Evolutionary conservation across 306 rosid species (phyloP).

Genomic region (Begonia peltatifolia): DNA sequence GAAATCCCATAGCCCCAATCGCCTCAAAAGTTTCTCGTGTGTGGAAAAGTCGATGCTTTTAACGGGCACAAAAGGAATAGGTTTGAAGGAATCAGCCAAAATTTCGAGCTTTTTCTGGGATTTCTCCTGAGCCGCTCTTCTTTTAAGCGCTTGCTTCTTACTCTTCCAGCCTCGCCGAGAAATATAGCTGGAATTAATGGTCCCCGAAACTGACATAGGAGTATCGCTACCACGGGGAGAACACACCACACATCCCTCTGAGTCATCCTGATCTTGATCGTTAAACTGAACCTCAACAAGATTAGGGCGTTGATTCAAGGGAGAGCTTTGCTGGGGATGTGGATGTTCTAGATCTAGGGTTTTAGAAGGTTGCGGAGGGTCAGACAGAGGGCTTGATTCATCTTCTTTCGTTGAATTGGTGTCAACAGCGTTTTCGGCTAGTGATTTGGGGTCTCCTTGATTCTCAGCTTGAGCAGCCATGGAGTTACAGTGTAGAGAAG

Average conservation of each 20-base stretch:
- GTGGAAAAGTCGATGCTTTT: slow-evolving; percentile 44
- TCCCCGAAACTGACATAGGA: background rate
- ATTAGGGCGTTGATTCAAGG: slow-evolving; percentile 8
- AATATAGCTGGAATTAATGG: background rate
- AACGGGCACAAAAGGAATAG: slow-evolving; percentile 49
- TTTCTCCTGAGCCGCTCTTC: slow-evolving; percentile 25
- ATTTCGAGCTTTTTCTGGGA: slow-evolving; percentile 35
- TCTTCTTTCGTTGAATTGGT: background rate
- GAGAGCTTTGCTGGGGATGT: slow-evolving; percentile 10
- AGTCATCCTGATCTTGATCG: slow-evolving; percentile 10
- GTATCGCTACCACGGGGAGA: slow-evolving; percentile 20
- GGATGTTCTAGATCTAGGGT: slow-evolving; percentile 18
- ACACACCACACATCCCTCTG: slow-evolving; percentile 14
- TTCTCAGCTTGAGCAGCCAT: slow-evolving; percentile 8
- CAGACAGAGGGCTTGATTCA: background rate
- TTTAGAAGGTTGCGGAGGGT: slow-evolving; percentile 21
- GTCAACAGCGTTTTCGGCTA: slow-evolving; percentile 15
- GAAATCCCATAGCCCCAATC: slow-evolving; percentile 73
- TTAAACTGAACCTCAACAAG: slow-evolving; percentile 5
- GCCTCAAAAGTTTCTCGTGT: slow-evolving; percentile 49
- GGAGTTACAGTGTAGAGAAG: background rate
- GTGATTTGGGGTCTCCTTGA: slow-evolving; percentile 5
- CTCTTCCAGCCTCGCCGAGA: slow-evolving; percentile 24
- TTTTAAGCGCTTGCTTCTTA: slow-evolving; percentile 13
- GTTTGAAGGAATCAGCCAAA: slow-evolving; percentile 40